phyloP scores from a whole-genome alignment of 495 filamentous ascomycete genomes.

The Aspergillus ellipticus region DNA sequence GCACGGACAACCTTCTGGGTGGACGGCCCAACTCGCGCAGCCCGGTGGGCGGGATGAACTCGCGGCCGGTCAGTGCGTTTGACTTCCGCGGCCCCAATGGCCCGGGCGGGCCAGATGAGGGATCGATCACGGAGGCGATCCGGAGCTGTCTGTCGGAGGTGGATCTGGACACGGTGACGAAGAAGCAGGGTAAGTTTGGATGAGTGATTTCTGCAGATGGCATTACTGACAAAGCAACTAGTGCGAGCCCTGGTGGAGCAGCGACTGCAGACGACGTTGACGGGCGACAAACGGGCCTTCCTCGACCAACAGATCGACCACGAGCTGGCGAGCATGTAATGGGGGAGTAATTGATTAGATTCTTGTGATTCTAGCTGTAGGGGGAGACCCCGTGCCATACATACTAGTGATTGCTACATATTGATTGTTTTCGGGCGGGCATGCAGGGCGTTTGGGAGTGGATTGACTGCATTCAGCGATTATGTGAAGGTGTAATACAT shows the following conservation, averaged over 20 bases:
- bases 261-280: constrained; percentile 79
- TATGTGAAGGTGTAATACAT: constrained; percentile 6
- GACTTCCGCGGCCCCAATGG: constrained; percentile 72
- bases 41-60: constrained; percentile 43
- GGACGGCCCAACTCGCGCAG: constrained; percentile 50
- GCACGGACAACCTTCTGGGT: constrained; percentile 59
- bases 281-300: constrained; percentile 77
- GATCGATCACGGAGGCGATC: constrained; percentile 74
- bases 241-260: constrained; percentile 89
- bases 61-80: constrained; percentile 57
- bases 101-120: constrained; percentile 69
- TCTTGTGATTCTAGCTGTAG: constrained; percentile 6
- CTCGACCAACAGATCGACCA: constrained; percentile 88
- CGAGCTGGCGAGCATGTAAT: constrained; percentile 94
- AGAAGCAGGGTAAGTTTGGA: constrained; percentile 80
- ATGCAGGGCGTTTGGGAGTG: constrained; percentile 33
- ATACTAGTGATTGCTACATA: no score
- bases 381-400: background rate
- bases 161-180: constrained; percentile 91
- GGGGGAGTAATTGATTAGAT: constrained; percentile 32
- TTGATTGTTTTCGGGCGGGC: constrained; percentile 20
- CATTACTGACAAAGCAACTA: constrained; percentile 27
- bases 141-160: constrained; percentile 80
- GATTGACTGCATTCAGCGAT: constrained; percentile 30
- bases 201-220: background rate